phyloP scores from a whole-genome alignment of 129 eudicot genomes.

The Erigeron canadensis region DNA sequence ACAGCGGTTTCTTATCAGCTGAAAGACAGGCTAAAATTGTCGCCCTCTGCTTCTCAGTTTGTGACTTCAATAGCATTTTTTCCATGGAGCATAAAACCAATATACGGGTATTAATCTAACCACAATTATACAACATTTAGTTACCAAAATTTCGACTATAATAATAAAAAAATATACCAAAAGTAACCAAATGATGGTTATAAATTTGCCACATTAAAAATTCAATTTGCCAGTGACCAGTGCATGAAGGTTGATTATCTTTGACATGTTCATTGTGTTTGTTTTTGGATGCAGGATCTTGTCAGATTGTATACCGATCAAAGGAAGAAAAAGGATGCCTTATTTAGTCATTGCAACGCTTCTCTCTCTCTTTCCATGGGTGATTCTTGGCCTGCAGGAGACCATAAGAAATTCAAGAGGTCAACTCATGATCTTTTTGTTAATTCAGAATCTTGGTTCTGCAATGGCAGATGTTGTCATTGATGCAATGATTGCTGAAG shows the following conservation, averaged over 20 bases:
- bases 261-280: constrained; percentile 14
- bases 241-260: not conserved
- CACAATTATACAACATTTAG: not conserved
- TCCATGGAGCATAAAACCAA: constrained; percentile 98
- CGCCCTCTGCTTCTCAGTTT: constrained; percentile 98
- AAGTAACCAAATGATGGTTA: constrained; percentile 17
- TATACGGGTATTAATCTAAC: constrained; percentile 72
- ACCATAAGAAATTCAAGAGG: constrained; percentile 60
- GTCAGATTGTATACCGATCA: constrained; percentile 93
- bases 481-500: constrained; percentile 99
- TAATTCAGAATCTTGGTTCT: constrained; percentile 87
- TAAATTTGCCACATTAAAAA: not conserved
- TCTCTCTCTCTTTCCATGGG: constrained; percentile 87
- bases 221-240: too few species aligned
- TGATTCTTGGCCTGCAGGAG: constrained; percentile 53
- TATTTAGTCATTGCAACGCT: constrained; percentile 79
- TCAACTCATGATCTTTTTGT: constrained; percentile 66
- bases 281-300: constrained; percentile 58
- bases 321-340: constrained; percentile 86
- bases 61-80: constrained; percentile 85
- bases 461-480: constrained; percentile 99
- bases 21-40: constrained; percentile 77
- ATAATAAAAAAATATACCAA: constrained; percentile 22
- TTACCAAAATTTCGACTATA: constrained; percentile 1
- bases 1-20: constrained; percentile 95